A percentile compares a stretch with the other conserved stretches of the same genome.
phyloP scores from a whole-genome alignment of 129 eudicot species.

The Ambrosia trifida region DNA sequence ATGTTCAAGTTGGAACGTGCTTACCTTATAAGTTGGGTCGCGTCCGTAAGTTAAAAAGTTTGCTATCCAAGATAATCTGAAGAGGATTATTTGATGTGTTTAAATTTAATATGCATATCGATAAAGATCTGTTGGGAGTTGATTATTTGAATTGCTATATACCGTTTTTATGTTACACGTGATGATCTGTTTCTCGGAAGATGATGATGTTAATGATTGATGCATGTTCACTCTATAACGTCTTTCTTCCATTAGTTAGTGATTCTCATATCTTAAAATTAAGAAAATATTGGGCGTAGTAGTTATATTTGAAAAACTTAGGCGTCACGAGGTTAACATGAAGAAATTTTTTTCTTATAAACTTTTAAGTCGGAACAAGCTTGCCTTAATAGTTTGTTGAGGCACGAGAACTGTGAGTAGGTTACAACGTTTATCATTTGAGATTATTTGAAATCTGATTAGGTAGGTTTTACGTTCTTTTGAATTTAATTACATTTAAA shows the following conservation, averaged over 20 bases:
- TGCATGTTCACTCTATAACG: not conserved
- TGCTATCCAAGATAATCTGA: too few species aligned
- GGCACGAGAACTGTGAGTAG: not conserved
- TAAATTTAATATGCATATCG: not conserved
- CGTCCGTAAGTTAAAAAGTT: too few species aligned
- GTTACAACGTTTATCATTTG: not conserved
- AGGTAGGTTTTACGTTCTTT: not conserved
- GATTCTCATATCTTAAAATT: not conserved
- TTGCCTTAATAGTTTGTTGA: not conserved
- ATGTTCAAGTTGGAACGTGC: too few species aligned
- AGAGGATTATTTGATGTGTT: not conserved
- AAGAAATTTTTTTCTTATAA: not conserved
- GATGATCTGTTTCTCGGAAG: not conserved
- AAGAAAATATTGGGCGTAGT: not conserved
- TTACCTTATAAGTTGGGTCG: too few species aligned
- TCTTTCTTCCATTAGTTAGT: not conserved
- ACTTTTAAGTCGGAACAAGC: not conserved
- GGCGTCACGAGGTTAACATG: not conserved
- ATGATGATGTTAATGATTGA: conserved; percentile 12
- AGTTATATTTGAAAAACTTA: not conserved
- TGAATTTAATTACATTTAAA: not conserved
- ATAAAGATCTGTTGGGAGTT: conserved; percentile 4
- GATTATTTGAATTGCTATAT: not conserved
- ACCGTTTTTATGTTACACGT: not conserved
- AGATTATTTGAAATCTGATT: not conserved